Percentiles rank a stretch among this genome's conserved stretches.
Evolutionary conservation across 345 rosid species (phyloP).

Genomic region (Citrus inodora): DNA sequence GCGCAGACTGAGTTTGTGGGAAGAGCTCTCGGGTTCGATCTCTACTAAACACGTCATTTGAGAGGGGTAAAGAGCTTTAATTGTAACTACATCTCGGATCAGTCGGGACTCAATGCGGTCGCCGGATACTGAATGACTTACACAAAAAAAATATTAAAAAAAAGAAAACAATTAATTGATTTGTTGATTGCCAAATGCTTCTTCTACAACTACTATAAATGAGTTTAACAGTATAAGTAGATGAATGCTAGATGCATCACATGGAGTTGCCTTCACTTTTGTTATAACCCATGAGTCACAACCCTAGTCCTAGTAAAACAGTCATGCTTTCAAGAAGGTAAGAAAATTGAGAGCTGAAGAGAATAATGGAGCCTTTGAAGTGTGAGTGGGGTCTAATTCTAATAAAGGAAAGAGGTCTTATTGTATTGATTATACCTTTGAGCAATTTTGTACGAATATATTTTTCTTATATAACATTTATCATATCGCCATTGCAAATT

Average conservation of each 20-base stretch:
- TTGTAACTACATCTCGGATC: too few species aligned
- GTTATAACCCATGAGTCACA: not conserved
- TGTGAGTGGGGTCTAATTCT: not conserved
- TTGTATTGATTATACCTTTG: not conserved
- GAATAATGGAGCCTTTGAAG: not conserved
- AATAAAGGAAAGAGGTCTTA: not conserved
- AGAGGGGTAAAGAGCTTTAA: too few species aligned
- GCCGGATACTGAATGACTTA: rapidly evolving
- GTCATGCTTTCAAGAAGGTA: not conserved
- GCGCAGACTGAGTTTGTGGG: too few species aligned
- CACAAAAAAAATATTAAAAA: too few species aligned
- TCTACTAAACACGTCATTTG: too few species aligned
- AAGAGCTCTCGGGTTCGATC: too few species aligned
- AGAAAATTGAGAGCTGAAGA: not conserved
- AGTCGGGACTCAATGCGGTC: rapidly evolving
- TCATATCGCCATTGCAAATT: too few species aligned
- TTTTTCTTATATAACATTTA: too few species aligned
- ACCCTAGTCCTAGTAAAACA: slow-evolving; percentile 8
- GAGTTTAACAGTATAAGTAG: not conserved
- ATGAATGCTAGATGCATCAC: slow-evolving; percentile 7
- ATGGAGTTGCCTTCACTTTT: slow-evolving; percentile 16
- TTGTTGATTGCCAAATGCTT: not conserved
- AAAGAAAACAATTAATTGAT: slow-evolving; percentile 1
- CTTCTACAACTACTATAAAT: not conserved
- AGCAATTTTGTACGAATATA: too few species aligned